Percentiles rank a stretch among this genome's conserved stretches.
Conservation (phyloP, 495 filamentous ascomycete genomes). For the Tuber magnatum region DNA sequence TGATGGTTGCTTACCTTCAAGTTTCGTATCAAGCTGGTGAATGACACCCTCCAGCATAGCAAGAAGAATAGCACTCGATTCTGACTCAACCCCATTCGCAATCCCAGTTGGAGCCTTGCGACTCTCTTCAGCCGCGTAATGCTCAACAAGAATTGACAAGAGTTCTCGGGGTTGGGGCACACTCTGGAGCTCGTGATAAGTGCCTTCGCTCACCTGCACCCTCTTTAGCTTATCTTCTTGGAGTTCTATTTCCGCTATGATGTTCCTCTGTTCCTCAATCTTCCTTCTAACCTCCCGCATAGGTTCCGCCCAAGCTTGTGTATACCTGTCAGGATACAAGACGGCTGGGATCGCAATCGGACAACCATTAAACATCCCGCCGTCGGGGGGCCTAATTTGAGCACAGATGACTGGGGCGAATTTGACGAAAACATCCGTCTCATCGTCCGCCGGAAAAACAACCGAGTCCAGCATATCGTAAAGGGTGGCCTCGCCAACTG, state of each 20-base stretch:
- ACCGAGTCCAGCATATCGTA: conserved; percentile 67
- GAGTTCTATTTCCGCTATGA: conserved; percentile 31
- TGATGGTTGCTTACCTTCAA: conserved; percentile 24
- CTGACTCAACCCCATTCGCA: neutral
- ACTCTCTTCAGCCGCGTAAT: neutral
- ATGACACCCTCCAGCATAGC: conserved; percentile 31
- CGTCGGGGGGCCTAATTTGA: conserved; percentile 48
- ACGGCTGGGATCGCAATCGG: conserved; percentile 59
- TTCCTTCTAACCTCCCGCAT: conserved; percentile 49
- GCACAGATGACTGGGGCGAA: conserved; percentile 64
- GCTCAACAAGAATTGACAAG: neutral
- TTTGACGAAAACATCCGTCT: conserved; percentile 50
- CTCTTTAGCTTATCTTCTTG: conserved; percentile 34
- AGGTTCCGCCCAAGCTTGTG: conserved; percentile 52
- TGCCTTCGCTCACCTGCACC: conserved; percentile 20
- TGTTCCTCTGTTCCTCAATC: conserved; percentile 42
- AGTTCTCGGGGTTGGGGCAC: neutral
- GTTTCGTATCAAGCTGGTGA: conserved; percentile 32
- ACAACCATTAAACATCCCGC: conserved; percentile 45
- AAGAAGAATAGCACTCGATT: conserved; percentile 1
- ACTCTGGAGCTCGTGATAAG: neutral
- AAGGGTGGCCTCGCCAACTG: conserved; percentile 48
- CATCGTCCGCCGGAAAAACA: conserved; percentile 54
- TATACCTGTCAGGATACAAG: conserved; percentile 74
- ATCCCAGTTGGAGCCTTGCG: neutral